phyloP scores from a whole-genome alignment of 176 grass and related monocot species.

The Pharus latifolius region DNA sequence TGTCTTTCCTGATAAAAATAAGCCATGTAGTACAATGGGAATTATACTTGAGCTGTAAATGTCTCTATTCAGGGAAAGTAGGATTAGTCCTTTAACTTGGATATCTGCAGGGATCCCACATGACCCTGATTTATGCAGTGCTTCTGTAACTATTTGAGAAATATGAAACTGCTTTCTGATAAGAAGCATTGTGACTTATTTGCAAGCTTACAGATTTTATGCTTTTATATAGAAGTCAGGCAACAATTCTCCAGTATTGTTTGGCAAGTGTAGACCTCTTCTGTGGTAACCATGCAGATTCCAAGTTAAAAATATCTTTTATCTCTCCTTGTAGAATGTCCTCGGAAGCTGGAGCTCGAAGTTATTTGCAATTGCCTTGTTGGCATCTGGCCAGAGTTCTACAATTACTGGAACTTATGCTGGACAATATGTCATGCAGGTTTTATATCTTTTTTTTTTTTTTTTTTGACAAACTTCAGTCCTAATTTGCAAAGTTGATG shows the following conservation, averaged over 20 bases:
- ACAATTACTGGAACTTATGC: slow-evolving; percentile 98
- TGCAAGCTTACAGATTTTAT: not conserved
- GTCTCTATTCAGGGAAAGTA: too few relatives aligned
- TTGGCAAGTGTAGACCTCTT: not conserved
- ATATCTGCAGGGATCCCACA: not conserved
- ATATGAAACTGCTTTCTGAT: not conserved
- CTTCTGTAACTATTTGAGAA: slow-evolving; percentile 1
- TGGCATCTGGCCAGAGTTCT: slow-evolving; percentile 97
- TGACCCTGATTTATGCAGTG: not conserved
- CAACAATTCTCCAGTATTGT: not conserved
- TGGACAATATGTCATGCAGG: slow-evolving; percentile 99
- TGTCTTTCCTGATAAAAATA: not conserved
- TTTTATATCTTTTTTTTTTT: slow-evolving; percentile 22
- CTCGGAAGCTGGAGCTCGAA: slow-evolving; percentile 95
- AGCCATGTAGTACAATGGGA: too few relatives aligned
- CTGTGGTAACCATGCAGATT: slow-evolving; percentile 2
- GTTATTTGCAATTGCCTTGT: slow-evolving; percentile 82
- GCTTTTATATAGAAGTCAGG: not conserved
- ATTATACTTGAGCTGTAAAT: too few relatives aligned
- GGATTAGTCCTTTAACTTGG: too few relatives aligned
- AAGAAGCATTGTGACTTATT: not conserved
- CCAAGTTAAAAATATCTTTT: not conserved
- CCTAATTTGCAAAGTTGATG: not conserved
- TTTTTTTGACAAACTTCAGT: not conserved
- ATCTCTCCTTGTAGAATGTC: slow-evolving; percentile 56